A percentile compares a stretch with the other conserved stretches of the same genome.
phyloP scores from a whole-genome alignment of 441 rosid species.

The Gossypium davidsonii region DNA sequence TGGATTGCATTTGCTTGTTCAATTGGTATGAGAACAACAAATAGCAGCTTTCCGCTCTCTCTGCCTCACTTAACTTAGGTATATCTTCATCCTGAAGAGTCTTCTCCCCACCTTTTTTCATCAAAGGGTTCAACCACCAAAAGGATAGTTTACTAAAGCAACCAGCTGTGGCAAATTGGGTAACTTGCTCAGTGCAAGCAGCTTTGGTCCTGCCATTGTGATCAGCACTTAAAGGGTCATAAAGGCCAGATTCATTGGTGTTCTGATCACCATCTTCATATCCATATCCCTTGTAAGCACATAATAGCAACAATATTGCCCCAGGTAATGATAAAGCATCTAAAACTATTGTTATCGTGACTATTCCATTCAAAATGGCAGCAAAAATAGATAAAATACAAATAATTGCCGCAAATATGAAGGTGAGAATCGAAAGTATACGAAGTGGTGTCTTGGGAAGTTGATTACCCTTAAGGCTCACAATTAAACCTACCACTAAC shows the following conservation, averaged over 20 bases:
- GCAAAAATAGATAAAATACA: constrained; percentile 40
- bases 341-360: constrained; percentile 25
- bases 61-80: constrained; percentile 48
- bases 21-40: constrained; percentile 44
- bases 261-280: constrained; percentile 25
- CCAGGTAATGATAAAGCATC: constrained; percentile 64
- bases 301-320: constrained; percentile 43
- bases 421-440: constrained; percentile 45
- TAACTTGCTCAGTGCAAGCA: constrained; percentile 24
- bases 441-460: constrained; percentile 38
- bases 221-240: constrained; percentile 49
- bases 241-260: constrained; percentile 31
- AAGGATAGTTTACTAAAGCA: constrained; percentile 57
- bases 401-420: constrained; percentile 43
- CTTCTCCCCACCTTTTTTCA: constrained; percentile 65
- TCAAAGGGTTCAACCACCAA: constrained; percentile 85
- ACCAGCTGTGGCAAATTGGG: constrained; percentile 59
- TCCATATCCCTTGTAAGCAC: constrained; percentile 38
- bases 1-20: constrained; percentile 41
- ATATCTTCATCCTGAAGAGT: constrained; percentile 69
- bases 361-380: constrained; percentile 25
- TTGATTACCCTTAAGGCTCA: constrained; percentile 37
- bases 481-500: constrained; percentile 41
- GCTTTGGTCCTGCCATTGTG: constrained; percentile 22
- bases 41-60: constrained; percentile 68